phyloP scores from a whole-genome alignment of 2,329 filamentous ascomycete genomes.

The Tympanopsis confertula region DNA sequence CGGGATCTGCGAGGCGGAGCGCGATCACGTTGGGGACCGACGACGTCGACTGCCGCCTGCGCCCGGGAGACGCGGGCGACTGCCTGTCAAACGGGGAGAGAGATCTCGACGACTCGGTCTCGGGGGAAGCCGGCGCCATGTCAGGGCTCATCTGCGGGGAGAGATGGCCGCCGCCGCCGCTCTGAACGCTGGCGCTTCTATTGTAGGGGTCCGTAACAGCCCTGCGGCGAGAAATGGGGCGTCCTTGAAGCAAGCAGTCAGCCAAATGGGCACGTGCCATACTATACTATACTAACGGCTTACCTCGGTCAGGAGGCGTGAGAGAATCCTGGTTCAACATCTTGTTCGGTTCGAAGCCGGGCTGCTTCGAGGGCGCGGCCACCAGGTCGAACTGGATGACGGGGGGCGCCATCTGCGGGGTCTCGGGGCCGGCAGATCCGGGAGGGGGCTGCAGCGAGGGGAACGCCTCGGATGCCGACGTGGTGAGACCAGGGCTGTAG shows the following conservation, averaged over 20 bases:
- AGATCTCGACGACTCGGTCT: conserved; percentile 21
- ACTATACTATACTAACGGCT: conserved; percentile 9
- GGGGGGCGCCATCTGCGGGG: conserved; percentile 74
- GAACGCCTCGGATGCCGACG: too few relatives aligned
- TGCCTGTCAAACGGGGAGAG: conserved; percentile 30
- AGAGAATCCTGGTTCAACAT: conserved; percentile 64
- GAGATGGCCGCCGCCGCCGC: too few relatives aligned
- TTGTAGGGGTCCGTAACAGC: too few relatives aligned
- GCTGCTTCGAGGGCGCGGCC: conserved; percentile 57
- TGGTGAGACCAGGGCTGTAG: conserved; percentile 28
- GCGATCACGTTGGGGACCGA: conserved; percentile 52
- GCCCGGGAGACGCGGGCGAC: conserved; percentile 19
- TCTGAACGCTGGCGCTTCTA: too few relatives aligned
- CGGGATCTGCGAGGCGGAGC: conserved; percentile 76
- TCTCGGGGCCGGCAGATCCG: conserved; percentile 45
- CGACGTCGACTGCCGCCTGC: conserved; percentile 27
- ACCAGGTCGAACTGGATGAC: conserved; percentile 91
- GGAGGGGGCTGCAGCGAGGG: conserved; percentile 29
- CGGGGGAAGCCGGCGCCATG: too few relatives aligned
- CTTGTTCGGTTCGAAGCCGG: conserved; percentile 56
- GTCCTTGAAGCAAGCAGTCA: too few relatives aligned
- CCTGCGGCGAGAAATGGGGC: too few relatives aligned
- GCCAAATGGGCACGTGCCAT: too few relatives aligned
- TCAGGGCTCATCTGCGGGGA: too few relatives aligned
- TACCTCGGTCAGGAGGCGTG: conserved; percentile 67